Evolutionary conservation across 257 asterid genomes (phyloP).

Genomic region (Przewalskia tangutica): DNA sequence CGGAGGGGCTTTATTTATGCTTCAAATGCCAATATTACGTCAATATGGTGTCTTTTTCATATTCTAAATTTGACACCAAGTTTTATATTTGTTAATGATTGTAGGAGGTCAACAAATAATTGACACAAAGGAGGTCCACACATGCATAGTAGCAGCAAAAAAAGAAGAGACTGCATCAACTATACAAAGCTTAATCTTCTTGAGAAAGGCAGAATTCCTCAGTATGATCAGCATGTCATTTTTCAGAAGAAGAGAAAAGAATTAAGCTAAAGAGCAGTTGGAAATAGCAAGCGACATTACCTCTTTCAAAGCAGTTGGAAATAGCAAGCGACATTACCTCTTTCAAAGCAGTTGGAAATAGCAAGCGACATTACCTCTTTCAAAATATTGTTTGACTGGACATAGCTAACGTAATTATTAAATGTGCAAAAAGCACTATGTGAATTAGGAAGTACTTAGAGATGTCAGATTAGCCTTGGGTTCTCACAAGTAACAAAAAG

Average conservation of each 20-base stretch:
- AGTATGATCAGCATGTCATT: background rate
- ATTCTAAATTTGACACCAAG: background rate
- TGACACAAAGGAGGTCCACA: background rate
- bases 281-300: background rate
- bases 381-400: background rate
- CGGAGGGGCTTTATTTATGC: background rate
- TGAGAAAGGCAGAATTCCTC: background rate
- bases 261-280: background rate
- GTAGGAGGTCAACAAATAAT: background rate
- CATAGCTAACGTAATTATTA: background rate
- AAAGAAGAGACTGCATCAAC: background rate
- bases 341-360: background rate
- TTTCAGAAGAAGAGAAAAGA: background rate
- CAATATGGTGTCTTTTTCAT: background rate
- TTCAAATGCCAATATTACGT: background rate
- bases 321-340: background rate
- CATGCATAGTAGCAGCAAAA: background rate
- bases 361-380: background rate
- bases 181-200: background rate
- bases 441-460: background rate
- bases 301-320: background rate
- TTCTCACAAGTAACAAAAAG: background rate
- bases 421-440: background rate
- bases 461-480: background rate
- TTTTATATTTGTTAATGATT: background rate